phyloP scores from a whole-genome alignment of 371 early-diverging fungal genomes.

The Rhizopus microsporus region DNA sequence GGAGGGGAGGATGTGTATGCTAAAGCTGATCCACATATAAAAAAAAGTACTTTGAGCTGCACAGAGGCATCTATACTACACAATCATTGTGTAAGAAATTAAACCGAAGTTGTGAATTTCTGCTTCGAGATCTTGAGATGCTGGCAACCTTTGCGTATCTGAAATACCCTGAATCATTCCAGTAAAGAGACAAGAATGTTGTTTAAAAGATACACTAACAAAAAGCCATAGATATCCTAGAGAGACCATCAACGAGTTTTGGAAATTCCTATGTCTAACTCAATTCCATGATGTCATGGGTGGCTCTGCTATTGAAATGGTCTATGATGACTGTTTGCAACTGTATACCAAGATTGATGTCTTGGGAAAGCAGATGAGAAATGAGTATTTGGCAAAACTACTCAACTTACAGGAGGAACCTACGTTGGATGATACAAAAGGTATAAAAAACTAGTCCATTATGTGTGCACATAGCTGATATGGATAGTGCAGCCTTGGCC shows the following conservation, averaged over 20 bases:
- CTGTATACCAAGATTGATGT: slow-evolving; percentile 47
- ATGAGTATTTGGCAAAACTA: slow-evolving; percentile 29
- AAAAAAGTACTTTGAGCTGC: slow-evolving; percentile 86
- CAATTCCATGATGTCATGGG: slow-evolving; percentile 96
- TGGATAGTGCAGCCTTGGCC: slow-evolving; percentile 34
- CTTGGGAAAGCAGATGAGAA: slow-evolving; percentile 40
- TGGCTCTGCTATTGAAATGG: slow-evolving; percentile 87
- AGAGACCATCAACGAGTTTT: slow-evolving; percentile 70
- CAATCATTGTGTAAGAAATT: slow-evolving; percentile 79
- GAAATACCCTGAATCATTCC: slow-evolving; percentile 25
- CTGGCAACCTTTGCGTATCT: slow-evolving; percentile 50
- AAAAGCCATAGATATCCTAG: slow-evolving; percentile 62
- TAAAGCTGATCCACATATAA: neutral
- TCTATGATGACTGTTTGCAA: slow-evolving; percentile 75
- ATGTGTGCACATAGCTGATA: neutral
- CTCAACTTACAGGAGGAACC: slow-evolving; percentile 16
- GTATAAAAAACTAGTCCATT: slow-evolving; percentile 2
- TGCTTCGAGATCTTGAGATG: slow-evolving; percentile 82
- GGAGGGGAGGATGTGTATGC: too few species aligned
- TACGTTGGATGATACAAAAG: slow-evolving; percentile 19
- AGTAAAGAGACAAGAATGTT: slow-evolving; percentile 6
- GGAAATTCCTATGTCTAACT: slow-evolving; percentile 63
- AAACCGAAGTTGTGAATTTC: slow-evolving; percentile 80
- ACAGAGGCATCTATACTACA: slow-evolving; percentile 93
- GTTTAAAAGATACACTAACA: neutral